Evolutionary conservation across 805 yeast species (phyloP).

Genomic region (Starmerella sirachaensis): DNA sequence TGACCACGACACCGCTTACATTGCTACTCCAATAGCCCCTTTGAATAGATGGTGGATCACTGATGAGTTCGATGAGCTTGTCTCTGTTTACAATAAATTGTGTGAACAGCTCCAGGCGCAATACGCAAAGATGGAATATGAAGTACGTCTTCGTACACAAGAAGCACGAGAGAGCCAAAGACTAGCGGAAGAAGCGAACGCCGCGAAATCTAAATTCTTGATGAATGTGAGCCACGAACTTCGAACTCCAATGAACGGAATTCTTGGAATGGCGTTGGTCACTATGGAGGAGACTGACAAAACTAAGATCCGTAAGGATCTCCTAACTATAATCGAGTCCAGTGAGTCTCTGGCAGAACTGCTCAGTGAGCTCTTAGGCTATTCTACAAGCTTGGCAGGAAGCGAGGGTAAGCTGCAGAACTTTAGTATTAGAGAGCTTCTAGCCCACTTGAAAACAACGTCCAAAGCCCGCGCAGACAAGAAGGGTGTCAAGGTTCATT

Average conservation of each 20-base stretch:
- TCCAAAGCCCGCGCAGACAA: conserved; percentile 45
- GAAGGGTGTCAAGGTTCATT: conserved; percentile 52
- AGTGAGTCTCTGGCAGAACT: conserved; percentile 83
- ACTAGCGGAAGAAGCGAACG: conserved; percentile 60
- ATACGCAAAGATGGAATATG: conserved; percentile 72
- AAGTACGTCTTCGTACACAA: conserved; percentile 74
- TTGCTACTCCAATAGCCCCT: conserved; percentile 15
- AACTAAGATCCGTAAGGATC: conserved; percentile 51
- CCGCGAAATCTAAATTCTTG: conserved; percentile 83
- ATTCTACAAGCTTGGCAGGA: conserved; percentile 75
- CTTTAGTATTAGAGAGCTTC: conserved; percentile 63
- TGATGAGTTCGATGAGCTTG: conserved; percentile 80
- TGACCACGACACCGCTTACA: no score
- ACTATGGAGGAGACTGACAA: conserved; percentile 75
- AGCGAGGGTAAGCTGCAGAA: conserved; percentile 73
- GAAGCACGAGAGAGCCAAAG: conserved; percentile 52
- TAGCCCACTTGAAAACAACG: conserved; percentile 67
- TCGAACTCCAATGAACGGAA: conserved; percentile 91
- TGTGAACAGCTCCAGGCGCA: conserved; percentile 76
- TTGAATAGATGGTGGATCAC: conserved; percentile 13
- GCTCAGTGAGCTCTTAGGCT: conserved; percentile 77
- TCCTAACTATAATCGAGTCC: conserved; percentile 72
- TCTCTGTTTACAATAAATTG: conserved; percentile 86
- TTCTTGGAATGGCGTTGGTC: conserved; percentile 87
- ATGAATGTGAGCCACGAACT: conserved; percentile 92